phyloP scores from a whole-genome alignment of 2,329 filamentous ascomycete species.

The Aureobasidium sp. region DNA sequence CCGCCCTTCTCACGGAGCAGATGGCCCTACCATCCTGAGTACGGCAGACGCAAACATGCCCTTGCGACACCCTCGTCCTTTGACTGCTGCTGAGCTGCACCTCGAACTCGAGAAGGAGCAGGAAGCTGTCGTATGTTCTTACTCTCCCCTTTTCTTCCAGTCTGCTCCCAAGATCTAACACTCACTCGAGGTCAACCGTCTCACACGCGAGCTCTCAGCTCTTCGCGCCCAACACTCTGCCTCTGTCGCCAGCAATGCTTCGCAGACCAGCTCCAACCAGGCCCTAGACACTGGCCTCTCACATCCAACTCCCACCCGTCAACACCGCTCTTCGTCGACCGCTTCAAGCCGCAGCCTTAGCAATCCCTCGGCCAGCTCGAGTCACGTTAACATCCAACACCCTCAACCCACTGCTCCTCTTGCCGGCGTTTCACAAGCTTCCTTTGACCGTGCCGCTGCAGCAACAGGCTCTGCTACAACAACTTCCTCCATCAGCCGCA shows the following conservation, averaged over 20 bases:
- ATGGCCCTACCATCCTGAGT: not conserved
- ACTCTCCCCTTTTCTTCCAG: no score
- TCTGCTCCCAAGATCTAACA: not conserved
- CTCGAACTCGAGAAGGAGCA: slow-evolving; percentile 90
- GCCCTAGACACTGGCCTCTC: slow-evolving; percentile 37
- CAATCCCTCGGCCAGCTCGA: slow-evolving; percentile 19
- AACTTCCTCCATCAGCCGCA: slow-evolving; percentile 23
- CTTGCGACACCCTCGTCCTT: slow-evolving; percentile 73
- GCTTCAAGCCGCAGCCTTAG: slow-evolving; percentile 18
- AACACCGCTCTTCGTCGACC: slow-evolving; percentile 36
- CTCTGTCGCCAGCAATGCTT: slow-evolving; percentile 52
- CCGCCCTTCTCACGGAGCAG: slow-evolving; percentile 35
- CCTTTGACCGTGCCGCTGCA: slow-evolving; percentile 29
- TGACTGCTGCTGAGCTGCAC: slow-evolving; percentile 85
- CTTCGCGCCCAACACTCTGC: slow-evolving; percentile 62
- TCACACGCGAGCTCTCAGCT: slow-evolving; percentile 79
- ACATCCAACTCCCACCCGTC: slow-evolving; percentile 48
- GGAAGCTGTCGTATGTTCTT: slow-evolving; percentile 68
- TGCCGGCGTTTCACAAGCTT: slow-evolving; percentile 29
- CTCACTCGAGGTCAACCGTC: slow-evolving; percentile 69
- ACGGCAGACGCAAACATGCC: slow-evolving; percentile 39
- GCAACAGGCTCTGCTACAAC: slow-evolving; percentile 18
- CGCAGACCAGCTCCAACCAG: slow-evolving; percentile 45
- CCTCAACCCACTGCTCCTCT: slow-evolving; percentile 17
- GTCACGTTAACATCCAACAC: slow-evolving; percentile 20